Conservation (phyloP, 805 yeast species). For the Wickerhamiella lipophila region DNA sequence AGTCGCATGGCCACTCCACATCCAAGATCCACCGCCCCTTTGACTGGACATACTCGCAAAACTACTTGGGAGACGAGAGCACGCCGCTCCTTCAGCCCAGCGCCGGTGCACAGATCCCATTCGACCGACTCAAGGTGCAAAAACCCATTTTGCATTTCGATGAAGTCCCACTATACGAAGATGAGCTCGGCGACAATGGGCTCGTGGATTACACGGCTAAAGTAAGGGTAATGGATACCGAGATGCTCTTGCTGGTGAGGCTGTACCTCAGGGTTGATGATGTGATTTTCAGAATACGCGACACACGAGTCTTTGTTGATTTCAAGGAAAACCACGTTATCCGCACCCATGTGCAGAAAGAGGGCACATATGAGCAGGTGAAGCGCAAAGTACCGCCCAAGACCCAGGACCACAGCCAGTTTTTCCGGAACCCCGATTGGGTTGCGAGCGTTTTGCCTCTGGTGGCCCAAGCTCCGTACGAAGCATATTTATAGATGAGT, state of each 20-base stretch:
- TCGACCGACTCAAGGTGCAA: conserved; percentile 51
- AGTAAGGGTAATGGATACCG: conserved; percentile 76
- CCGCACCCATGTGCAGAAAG: conserved; percentile 66
- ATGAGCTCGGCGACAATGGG: conserved; percentile 94
- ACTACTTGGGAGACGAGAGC: conserved; percentile 46
- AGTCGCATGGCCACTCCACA: conserved; percentile 34
- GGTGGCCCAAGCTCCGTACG: background rate
- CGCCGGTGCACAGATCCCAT: conserved; percentile 41
- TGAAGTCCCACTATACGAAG: conserved; percentile 81
- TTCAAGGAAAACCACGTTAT: conserved; percentile 50
- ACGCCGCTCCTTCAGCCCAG: conserved; percentile 23
- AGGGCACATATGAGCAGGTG: conserved; percentile 40
- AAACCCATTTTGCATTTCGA: conserved; percentile 86
- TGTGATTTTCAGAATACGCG: conserved; percentile 71
- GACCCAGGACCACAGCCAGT: conserved; percentile 54
- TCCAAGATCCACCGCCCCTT: conserved; percentile 62
- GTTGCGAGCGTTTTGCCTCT: conserved; percentile 30
- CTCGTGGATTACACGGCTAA: conserved; percentile 64
- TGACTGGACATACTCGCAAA: conserved; percentile 92
- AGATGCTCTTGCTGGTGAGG: conserved; percentile 60
- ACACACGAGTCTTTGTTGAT: conserved; percentile 74
- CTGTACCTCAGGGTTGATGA: conserved; percentile 82
- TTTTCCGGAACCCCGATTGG: conserved; percentile 77
- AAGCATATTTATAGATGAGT: background rate
- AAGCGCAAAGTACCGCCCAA: conserved; percentile 34